Conservation (phyloP, 106 monocot species). For the Dendrobium nobile region DNA sequence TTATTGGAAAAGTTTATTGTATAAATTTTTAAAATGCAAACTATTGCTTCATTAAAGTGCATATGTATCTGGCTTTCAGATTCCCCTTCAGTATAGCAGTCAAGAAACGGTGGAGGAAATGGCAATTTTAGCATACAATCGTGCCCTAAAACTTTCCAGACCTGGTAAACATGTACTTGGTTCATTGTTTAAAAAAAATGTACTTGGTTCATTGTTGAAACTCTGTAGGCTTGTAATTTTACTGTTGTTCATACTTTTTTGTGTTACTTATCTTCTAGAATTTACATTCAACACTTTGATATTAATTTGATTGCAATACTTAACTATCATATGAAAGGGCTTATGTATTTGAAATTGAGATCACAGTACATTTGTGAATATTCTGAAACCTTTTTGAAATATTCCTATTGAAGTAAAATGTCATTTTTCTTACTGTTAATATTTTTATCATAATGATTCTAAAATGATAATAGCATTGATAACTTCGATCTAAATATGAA, state of each 20-base stretch:
- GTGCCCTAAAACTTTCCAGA: slow-evolving; percentile 76
- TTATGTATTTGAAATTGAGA: not conserved
- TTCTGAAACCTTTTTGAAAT: not conserved
- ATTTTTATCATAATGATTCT: not conserved
- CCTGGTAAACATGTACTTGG: slow-evolving; percentile 48
- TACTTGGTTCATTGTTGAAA: not conserved
- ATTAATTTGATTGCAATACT: not conserved
- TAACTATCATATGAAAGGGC: not conserved
- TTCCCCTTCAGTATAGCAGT: slow-evolving; percentile 65
- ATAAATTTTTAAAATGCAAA: not conserved
- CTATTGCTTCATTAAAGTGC: not conserved
- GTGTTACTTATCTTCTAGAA: not conserved
- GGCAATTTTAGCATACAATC: slow-evolving; percentile 79
- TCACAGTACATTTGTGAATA: not conserved
- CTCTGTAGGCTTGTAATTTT: not conserved
- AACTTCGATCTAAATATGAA: not conserved
- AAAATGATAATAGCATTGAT: not conserved
- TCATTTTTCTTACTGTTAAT: not conserved
- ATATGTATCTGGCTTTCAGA: slow-evolving; percentile 28
- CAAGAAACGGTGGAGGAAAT: slow-evolving; percentile 76
- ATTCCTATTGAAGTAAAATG: not conserved
- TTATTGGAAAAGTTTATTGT: not conserved
- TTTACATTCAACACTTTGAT: not conserved
- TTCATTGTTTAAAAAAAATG: not conserved
- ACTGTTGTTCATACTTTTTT: not conserved